A percentile compares a stretch with the other conserved stretches of the same genome.
Evolutionary conservation across 75 land plant species (phyloP).

Genomic region (Sequoiadendron giganteum): DNA sequence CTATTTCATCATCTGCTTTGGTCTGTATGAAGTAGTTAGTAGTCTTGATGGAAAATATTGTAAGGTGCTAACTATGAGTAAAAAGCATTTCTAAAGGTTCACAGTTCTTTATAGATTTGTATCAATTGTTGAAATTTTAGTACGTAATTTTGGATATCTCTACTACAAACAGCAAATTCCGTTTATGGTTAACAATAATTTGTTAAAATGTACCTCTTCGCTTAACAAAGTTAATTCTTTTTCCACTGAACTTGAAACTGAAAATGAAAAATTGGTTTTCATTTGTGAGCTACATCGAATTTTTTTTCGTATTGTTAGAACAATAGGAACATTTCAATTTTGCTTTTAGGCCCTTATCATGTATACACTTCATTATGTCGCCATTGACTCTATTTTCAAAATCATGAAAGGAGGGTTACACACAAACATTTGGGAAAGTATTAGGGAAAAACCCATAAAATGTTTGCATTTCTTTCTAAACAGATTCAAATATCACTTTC

Average conservation of each 20-base stretch:
- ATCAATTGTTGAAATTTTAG: background rate
- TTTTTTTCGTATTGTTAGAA: background rate
- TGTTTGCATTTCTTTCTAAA: too few species aligned
- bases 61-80: background rate
- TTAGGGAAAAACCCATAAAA: background rate
- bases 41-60: background rate
- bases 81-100: background rate
- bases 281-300: background rate
- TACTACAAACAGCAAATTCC: background rate
- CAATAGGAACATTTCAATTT: background rate
- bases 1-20: background rate
- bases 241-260: background rate
- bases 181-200: background rate
- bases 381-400: background rate
- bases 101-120: background rate
- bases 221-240: background rate
- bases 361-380: background rate
- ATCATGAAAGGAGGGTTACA: background rate
- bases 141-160: background rate
- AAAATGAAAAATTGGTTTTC: background rate
- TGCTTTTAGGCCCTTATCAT: background rate
- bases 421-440: background rate
- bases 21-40: background rate
- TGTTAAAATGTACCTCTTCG: background rate
- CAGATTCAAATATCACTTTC: background rate